Evolutionary conservation across 805 yeast species (phyloP), one percentile per base, ranked within the genome.

Genomic region (Sporopachydermia lactativora): DNA sequence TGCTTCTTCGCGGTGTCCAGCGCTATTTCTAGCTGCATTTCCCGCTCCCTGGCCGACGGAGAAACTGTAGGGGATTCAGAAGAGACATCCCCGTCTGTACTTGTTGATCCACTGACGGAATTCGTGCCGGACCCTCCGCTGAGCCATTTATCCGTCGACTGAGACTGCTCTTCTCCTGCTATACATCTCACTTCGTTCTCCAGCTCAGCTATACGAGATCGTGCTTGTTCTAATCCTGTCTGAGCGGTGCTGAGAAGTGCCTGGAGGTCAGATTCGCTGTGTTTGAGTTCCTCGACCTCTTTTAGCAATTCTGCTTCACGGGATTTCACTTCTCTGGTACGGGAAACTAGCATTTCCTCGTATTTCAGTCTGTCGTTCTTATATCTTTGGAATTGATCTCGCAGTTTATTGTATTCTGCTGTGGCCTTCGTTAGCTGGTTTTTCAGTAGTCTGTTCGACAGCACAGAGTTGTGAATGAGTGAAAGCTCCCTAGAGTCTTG

Each of bases 361-460:
- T 61, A 61, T 4, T 60, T 59, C 4, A 59, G 50, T 15, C 65
- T 47, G 35, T 60, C 64, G 4, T 54, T 54, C 45, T 56, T 47
- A 38, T 51, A 51, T 2, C 52, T 56, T 18, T 57, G 50, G 17
- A 56, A 50, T 8, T 52, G 49, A n/a, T 52, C 53, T 42, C 54
- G 57, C 19, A 59, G 50, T 24, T 50, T 47, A 17, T 47, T 51
- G n/a, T 51, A 42, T 42, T 59, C 62, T 4, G 43, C 45, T 18
- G 52, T 52, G 15, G 62, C 43, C 11, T 47, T 41, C 14, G 43
- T 46, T 6, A 55, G 42, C 38, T 55, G 48, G 4, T 47, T 42
- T 15, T 49, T 47, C 40, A 63, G 49, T 34, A 46, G 42, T 19
- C 52, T 50, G 48, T 56, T 58, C 18, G 56, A 45, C 8, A 52